phyloP scores from a whole-genome alignment of 805 yeast species.

The Jamesozyma spencerorum region DNA sequence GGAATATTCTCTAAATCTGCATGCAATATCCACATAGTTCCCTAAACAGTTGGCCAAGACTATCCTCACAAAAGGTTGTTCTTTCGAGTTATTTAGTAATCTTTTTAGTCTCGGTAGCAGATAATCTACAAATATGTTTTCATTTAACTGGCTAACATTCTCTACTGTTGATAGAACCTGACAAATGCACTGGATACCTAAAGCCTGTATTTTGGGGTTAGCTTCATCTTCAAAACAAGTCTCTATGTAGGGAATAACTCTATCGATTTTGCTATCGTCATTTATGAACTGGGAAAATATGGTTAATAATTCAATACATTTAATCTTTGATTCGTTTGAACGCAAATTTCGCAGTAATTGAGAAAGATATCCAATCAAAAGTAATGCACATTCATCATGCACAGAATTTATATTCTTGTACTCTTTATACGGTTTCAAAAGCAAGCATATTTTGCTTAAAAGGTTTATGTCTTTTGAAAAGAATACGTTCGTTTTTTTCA shows the following conservation, averaged over 20 bases:
- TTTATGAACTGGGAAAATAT: constrained; percentile 66
- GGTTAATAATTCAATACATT: constrained; percentile 67
- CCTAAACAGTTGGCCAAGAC: constrained; percentile 70
- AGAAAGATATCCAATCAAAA: constrained; percentile 21
- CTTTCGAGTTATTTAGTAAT: constrained; percentile 33
- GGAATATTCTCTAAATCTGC: constrained; percentile 54
- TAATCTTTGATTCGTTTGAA: constrained; percentile 19
- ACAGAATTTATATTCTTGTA: constrained; percentile 6
- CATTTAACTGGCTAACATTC: constrained; percentile 64
- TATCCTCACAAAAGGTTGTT: constrained; percentile 44
- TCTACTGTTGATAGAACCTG: constrained; percentile 59
- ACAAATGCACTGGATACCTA: constrained; percentile 56
- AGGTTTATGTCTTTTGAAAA: neutral
- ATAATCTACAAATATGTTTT: constrained; percentile 71
- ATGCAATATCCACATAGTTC: constrained; percentile 53
- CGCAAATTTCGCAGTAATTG: constrained; percentile 20
- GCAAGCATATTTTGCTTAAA: neutral
- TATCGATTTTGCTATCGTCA: constrained; percentile 79
- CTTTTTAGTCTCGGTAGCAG: constrained; percentile 57
- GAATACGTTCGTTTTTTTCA: neutral
- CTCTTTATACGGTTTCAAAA: neutral
- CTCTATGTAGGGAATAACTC: constrained; percentile 74
- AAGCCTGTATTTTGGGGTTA: constrained; percentile 53
- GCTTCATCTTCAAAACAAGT: constrained; percentile 57
- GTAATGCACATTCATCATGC: constrained; percentile 21